Base-by-base conservation (phyloP, 169 alveolate genomes). In the Fabrea salina region DNA sequence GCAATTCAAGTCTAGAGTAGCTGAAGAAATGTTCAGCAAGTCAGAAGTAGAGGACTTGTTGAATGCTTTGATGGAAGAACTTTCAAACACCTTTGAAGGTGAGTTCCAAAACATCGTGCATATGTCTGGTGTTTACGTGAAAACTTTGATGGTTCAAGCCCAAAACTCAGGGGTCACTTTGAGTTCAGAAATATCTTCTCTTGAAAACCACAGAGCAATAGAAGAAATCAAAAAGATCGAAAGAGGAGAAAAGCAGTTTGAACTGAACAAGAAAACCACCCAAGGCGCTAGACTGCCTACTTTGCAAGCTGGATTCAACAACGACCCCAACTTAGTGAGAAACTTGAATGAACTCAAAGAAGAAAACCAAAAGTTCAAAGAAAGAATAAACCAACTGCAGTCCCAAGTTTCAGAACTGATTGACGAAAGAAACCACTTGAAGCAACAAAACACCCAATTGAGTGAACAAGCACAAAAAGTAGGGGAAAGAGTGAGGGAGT, bases 281-380 rank as follows among this genome's bases (percentile, higher is more conserved):
- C 35, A 22, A 35, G 75, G 75, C 13, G 75, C 75, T 8, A 64
- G 75, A 40, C 75, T 64, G 16, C 75, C 75, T 39, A 64, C 75
- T 4, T 41, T 64, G 33, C 27, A 64, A 3, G 50, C 75, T 19
- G 41, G 54, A 25, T 16, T 40, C 19, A 33, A 19, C 41, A 64
- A 64, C 19, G 75, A 64, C 4, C 75, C 27, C 25, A 5, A 19
- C 13, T 6, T 33, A 37, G 27, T 40, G 0, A 40, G 13, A 7
- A 33, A 40, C 27, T 37, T 64, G 19, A 64, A 64, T 16, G 75
- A 64, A 16, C 35, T 64, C 13, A 64, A 19, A 22, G 75, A 64
- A 37, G 75, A 64, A 40, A 32, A 19, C 5, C 19, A 37, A 5
- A 19, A 30, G 5, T 3, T 33, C 25, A 64, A 64, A 40, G 41